Percentiles rank a stretch among this genome's conserved stretches.
These are phyloP conservation scores for Shiraia sp. DNA, from an alignment of 2,329 filamentous ascomycete species.

Conservation along the genomic window DNA sequence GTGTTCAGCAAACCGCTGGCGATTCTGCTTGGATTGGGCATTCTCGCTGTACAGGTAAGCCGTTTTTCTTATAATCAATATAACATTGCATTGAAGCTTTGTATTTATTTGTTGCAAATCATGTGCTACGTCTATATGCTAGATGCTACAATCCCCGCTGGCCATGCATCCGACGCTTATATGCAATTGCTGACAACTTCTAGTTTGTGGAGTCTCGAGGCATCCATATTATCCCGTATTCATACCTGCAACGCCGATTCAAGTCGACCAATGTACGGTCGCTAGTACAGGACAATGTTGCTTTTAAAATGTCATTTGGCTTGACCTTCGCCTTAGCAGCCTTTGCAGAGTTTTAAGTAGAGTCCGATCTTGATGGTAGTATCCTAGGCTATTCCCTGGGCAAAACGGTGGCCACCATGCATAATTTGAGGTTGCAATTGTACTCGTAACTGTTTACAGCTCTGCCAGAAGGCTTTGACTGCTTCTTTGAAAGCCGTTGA, in stretches of 20 bases:
- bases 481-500: conserved; percentile 40
- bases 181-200: conserved; percentile 18
- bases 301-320: conserved; percentile 72
- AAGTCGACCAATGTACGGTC: conserved; percentile 55
- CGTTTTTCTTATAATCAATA: background rate
- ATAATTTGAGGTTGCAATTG: conserved; percentile 38
- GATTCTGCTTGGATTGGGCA: conserved; percentile 66
- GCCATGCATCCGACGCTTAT: conserved; percentile 11
- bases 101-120: background rate
- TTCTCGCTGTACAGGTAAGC: conserved; percentile 66
- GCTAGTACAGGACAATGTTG: conserved; percentile 61
- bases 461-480: conserved; percentile 42
- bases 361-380: background rate
- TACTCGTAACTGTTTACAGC: conserved; percentile 43
- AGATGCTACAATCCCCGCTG: conserved; percentile 1
- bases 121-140: conserved; percentile 8
- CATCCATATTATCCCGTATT: conserved; percentile 56
- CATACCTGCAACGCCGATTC: conserved; percentile 55
- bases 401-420: conserved; percentile 32
- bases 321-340: conserved; percentile 72
- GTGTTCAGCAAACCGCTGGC: conserved; percentile 73
- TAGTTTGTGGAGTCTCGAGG: conserved; percentile 57
- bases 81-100: background rate
- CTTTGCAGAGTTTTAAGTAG: conserved; percentile 59
- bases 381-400: conserved; percentile 8